These are phyloP conservation scores for Pseudogymnoascus sp. DNA, from an alignment of 2,329 filamentous ascomycete genomes.

Conservation along the genomic window DNA sequence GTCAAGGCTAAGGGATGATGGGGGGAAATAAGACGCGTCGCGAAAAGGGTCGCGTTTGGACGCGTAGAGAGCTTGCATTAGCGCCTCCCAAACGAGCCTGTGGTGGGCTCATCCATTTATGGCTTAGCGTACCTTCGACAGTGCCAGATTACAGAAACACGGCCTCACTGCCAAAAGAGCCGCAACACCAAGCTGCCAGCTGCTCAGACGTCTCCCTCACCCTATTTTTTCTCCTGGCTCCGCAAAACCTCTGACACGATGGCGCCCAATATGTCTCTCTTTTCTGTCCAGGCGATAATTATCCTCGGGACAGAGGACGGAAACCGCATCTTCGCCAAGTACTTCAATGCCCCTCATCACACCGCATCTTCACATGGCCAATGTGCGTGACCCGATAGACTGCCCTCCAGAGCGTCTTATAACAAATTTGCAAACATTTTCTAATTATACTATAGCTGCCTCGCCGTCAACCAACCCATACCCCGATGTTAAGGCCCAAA, in stretches of 20 bases:
- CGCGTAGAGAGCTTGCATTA: constrained; percentile 11
- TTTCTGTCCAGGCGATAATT: constrained; percentile 69
- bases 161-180: constrained; percentile 4
- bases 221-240: background rate
- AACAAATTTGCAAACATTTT: constrained; percentile 11
- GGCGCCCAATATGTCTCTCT: constrained; percentile 68
- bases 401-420: background rate
- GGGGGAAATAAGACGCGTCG: constrained; percentile 9
- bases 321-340: constrained; percentile 87
- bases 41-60: constrained; percentile 5
- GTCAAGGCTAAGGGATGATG: background rate
- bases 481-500: constrained; percentile 84
- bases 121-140: background rate
- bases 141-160: constrained; percentile 11
- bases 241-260: constrained; percentile 35
- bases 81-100: background rate
- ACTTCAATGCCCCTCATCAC: constrained; percentile 67
- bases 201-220: background rate
- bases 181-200: constrained; percentile 5
- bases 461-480: constrained; percentile 63
- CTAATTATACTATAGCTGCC: constrained; percentile 28
- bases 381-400: constrained; percentile 10
- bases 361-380: constrained; percentile 28
- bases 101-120: background rate
- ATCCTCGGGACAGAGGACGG: constrained; percentile 81